Base-by-base conservation (phyloP, 495 filamentous ascomycete species). In the Talaromyces adpressus region DNA sequence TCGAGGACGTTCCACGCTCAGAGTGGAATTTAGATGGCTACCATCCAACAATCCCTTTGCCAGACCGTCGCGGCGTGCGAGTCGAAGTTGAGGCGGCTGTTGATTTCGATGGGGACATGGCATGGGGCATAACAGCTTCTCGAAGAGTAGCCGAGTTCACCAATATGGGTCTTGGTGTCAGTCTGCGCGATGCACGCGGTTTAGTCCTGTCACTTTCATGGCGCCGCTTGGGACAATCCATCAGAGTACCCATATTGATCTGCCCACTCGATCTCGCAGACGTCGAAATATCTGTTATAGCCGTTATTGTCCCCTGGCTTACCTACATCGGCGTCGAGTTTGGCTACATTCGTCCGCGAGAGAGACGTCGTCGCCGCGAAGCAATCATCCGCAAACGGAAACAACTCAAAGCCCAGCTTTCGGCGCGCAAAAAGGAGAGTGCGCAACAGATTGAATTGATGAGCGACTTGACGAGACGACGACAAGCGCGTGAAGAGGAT, bases 391-490 rank as follows among this genome's bases (percentile, higher is more conserved):
- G 69, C 27, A 72, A 69, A 59, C 76, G 80, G 56, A 74, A 75
- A 12, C 69, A 76, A 23, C 61, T 81, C 22, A 77, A 72, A 49
- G 75, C 75, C 41, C 67, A 75, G 52, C 69, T 85, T 7, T 74
- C 77, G 0, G 68, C 76, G 63, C 77, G 75, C 51, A 71, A 73
- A 3, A 72, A 71, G 5, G 81, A 84, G 58, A 84, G 83, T 39
- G 72, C 74, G 57, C 77, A 85, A 63, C 75, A 83, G 29, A 81
- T 81, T 51, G 76, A 77, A 58, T 66, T 86, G 39, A 82, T 87
- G 77, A 64, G 65, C 1, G 79, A 81, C 1, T 76, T 79, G 39
- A 84, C 84, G 3, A 76, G 72, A 65, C 69, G 74, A 20, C 74
- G 78, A 20, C 82, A 85, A 69, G 67, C 66, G 7, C 71, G 65